Percentiles rank a stretch among this genome's conserved stretches.
These are phyloP conservation scores for Cercospora zeae-maydis DNA, from an alignment of 2,329 filamentous ascomycete species.

Conservation along the genomic window DNA sequence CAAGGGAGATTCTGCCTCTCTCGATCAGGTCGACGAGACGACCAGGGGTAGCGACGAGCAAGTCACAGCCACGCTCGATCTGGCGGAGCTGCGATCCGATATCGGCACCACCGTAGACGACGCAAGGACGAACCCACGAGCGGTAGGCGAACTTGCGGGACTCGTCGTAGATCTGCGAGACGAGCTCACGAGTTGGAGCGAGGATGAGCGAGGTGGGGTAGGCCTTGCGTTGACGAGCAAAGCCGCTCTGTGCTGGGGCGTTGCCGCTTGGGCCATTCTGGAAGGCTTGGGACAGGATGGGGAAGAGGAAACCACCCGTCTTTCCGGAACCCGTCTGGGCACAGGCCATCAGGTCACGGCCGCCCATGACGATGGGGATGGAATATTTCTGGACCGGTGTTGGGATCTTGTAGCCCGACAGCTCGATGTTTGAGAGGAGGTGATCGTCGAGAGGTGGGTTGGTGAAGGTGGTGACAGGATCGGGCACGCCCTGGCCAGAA, in stretches of 20 bases:
- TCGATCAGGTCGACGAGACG: slow-evolving; percentile 97
- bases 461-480: slow-evolving; percentile 84
- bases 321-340: slow-evolving; percentile 99
- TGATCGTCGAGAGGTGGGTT: slow-evolving; percentile 96
- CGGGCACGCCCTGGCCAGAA: slow-evolving; percentile 87
- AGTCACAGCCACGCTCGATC: slow-evolving; percentile 95
- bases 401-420: slow-evolving; percentile 90
- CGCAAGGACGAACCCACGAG: slow-evolving; percentile 96
- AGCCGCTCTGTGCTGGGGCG: slow-evolving; percentile 66
- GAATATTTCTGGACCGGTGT: slow-evolving; percentile 99
- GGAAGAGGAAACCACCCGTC: slow-evolving; percentile 99
- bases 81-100: slow-evolving; percentile 97
- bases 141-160: slow-evolving; percentile 97
- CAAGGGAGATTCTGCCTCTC: slow-evolving; percentile 93
- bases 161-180: slow-evolving; percentile 98
- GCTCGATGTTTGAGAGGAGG: slow-evolving; percentile 84
- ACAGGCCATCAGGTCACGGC: slow-evolving; percentile 98
- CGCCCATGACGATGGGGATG: slow-evolving; percentile 96
- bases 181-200: slow-evolving; percentile 94
- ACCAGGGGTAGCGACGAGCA: slow-evolving; percentile 93
- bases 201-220: slow-evolving; percentile 95
- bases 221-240: slow-evolving; percentile 93
- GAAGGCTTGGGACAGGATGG: slow-evolving; percentile 97
- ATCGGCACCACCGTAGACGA: slow-evolving; percentile 98
- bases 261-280: slow-evolving; percentile 74